Base-by-base conservation (phyloP, 306 rosid genomes). In the Boehmeria nivea region DNA sequence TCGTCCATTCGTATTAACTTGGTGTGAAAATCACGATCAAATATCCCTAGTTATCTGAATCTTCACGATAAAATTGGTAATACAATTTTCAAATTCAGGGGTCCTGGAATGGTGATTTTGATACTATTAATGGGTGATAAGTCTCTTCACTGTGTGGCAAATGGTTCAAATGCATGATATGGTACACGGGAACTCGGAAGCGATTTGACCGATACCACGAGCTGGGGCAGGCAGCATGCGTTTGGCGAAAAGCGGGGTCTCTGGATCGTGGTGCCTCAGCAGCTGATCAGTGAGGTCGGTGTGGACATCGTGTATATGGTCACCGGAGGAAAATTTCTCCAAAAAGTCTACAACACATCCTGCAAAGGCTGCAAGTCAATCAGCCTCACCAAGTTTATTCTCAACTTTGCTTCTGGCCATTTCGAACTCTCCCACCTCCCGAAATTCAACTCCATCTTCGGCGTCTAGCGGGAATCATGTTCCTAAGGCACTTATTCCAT, bases 181-280 rank as follows among this genome's bases (percentile, higher is more conserved):
- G 26, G 58, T 51, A 12, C 57, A 36, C 2, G 57, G 57, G 33
- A 48, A 48, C n/a, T n/a, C n/a, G n/a, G 36, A 31, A 31, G 57
- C 24, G 57, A 36, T 51, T 51, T 15, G 58, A 53, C 42, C 12
- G 58, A 39, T 53, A 53, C 58, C 58, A 53, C 17, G 58, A 53
- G 58, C 36, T 53, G 20, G 58, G 58, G 20, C 36, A 31, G 58
- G 20, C 36, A 31, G 36, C 58, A 53, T 0, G 58, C 58, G 5
- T 53, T 53, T 22, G 58, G 58, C 13, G 43, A 53, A 33, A 53
- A 53, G 58, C 58, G 26, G 13, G 43, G 58, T 15, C 58, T 53
- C 18, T 53, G 58, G 58, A 15, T 53, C 3, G 58, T 53, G 58
- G 58, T 53, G 26, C 58, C 58, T 8, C 59, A 54, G 20, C 59